Base-by-base conservation (phyloP, 2,329 filamentous ascomycete species). In the Dactylellina leptospora region DNA sequence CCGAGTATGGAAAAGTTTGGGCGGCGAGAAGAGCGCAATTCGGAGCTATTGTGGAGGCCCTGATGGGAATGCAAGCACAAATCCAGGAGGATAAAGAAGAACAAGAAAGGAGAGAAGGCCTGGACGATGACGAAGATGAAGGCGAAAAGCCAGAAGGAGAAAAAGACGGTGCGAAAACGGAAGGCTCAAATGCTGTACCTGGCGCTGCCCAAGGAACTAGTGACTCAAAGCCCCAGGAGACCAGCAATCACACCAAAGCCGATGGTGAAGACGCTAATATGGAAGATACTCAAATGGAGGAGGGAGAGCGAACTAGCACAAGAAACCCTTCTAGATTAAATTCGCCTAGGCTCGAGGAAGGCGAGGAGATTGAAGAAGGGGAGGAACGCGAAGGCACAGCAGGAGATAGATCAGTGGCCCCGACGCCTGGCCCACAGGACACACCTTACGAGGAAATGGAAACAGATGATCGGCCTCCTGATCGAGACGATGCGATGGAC, bases 1-100 rank as follows among this genome's bases (percentile, higher is more conserved):
- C 74, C 22, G 73, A 75, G 48, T 77, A 77, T 38, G 63, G 73
- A 2, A 68, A 74, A 6, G 75, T 76, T 5, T 77, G 76, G 76
- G 69, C 56, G 16, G 75, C 74, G 4, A 63, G 76, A 25, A 56
- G 75, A 28, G 73, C 42, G 2, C 75, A 76, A 62, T 77, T 77
- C 59, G 76, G 70, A 1, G 74, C 74, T 53, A 76, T 77, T 59
- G 76, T 77, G 18, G 74, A 74, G 38, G 74, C 76, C 38, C 50
- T 77, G 20, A 75, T 75, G 75, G 74, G 74, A 9, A 76, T 77
- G 76, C 75, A 76, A 62, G 74, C 62, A 33, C 75, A 76, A 44
- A 77, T 77, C 18, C 76, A 76, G 40, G 76, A 77, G 45, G 76
- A 77, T 60, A 77, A 77, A 30, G 76, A 77, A 36, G 76, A 77